Conservation (phyloP, 108 stramenopile genomes). For the Cyclotella distinguenda region DNA sequence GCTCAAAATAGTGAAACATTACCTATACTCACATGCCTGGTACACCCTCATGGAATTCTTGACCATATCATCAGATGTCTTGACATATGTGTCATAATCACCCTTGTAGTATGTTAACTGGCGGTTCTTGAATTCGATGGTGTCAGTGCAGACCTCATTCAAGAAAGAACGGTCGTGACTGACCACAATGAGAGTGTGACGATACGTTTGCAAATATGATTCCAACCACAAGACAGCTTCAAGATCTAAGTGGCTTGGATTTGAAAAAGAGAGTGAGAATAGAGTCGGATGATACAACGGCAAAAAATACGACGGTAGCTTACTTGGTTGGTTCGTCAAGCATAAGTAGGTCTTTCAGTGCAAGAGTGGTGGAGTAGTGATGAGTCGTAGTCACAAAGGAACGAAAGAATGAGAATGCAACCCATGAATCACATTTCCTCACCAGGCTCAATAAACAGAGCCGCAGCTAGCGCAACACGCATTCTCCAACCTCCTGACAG, state of each 20-base stretch:
- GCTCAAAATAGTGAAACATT: too few species aligned
- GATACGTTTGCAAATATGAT: slow-evolving; percentile 75
- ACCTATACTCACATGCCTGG: too few species aligned
- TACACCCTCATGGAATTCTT: slow-evolving; percentile 89
- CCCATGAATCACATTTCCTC: not conserved
- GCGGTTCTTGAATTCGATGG: slow-evolving; percentile 82
- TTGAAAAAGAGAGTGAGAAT: not conserved
- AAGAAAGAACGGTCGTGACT: slow-evolving; percentile 95
- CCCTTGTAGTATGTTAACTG: slow-evolving; percentile 93
- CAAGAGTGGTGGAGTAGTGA: not conserved
- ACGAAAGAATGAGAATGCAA: not conserved
- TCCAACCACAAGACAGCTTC: slow-evolving; percentile 97
- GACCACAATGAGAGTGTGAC: slow-evolving; percentile 92
- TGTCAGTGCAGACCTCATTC: slow-evolving; percentile 92
- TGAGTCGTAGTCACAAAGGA: too few species aligned
- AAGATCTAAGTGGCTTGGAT: slow-evolving; percentile 83
- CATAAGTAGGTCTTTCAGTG: slow-evolving; percentile 59
- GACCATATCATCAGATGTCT: slow-evolving; percentile 73
- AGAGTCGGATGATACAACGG: slow-evolving; percentile 36
- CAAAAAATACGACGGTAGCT: slow-evolving; percentile 5
- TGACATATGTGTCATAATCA: slow-evolving; percentile 95
- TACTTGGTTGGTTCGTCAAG: slow-evolving; percentile 60
- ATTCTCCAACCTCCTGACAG: slow-evolving; percentile 97
- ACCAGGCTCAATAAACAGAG: slow-evolving; percentile 89
- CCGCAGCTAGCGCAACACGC: slow-evolving; percentile 96